These are phyloP conservation scores for Hanseniaspora osmophila DNA, from an alignment of 805 yeast species.

Conservation along the genomic window DNA sequence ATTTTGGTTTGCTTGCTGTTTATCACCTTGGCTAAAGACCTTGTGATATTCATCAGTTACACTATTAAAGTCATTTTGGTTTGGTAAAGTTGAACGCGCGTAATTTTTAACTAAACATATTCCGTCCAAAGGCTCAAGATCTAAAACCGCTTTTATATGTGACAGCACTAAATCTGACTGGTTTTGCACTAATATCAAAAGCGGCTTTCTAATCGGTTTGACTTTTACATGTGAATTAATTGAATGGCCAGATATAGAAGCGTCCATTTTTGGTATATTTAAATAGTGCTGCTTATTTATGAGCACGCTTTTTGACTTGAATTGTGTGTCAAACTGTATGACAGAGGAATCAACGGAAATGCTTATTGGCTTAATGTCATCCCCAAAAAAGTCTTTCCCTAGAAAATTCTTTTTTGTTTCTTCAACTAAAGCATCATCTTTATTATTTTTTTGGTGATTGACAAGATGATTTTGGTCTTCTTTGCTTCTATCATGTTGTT, in stretches of 20 bases:
- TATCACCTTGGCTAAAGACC: no score
- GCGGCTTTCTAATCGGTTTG: not conserved
- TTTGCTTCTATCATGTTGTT: not conserved
- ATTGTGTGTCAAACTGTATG: no score
- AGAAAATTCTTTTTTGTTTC: not conserved
- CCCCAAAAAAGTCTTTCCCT: no score
- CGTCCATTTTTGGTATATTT: not conserved
- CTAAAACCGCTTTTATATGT: constrained; percentile 1
- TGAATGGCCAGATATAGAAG: not conserved
- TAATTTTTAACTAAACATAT: constrained; percentile 4
- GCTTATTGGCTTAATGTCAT: no score
- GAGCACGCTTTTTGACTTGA: no score
- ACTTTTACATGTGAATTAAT: not conserved
- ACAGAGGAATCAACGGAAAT: no score
- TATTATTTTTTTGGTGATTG: not conserved
- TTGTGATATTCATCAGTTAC: no score
- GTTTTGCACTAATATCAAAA: not conserved
- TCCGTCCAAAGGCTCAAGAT: constrained; percentile 1
- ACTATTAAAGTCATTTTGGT: no score
- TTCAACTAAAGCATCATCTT: not conserved
- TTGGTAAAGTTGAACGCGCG: not conserved
- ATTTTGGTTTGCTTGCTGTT: no score
- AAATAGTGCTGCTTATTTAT: not conserved
- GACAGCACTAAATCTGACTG: not conserved
- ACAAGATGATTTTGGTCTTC: not conserved